Percentiles rank a stretch among this genome's conserved stretches.
These are phyloP conservation scores for Mariannaea sp. DNA, from an alignment of 2,329 filamentous ascomycete genomes.

Conservation along the genomic window DNA sequence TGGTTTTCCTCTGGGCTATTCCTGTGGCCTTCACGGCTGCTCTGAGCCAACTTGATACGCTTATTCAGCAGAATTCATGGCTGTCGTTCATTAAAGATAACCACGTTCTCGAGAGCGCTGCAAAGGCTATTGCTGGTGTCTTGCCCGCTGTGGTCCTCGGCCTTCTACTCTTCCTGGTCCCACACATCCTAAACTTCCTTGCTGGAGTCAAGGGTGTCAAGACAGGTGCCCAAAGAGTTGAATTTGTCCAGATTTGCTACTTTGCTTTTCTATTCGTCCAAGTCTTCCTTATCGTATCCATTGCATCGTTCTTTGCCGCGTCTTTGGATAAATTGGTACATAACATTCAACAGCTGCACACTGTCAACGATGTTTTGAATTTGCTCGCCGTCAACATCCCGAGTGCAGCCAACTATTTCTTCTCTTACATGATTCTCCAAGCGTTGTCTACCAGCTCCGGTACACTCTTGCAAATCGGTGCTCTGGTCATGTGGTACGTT, in stretches of 20 bases:
- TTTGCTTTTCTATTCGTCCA: slow-evolving; percentile 95
- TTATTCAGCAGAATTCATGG: slow-evolving; percentile 71
- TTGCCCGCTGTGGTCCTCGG: slow-evolving; percentile 78
- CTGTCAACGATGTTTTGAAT: slow-evolving; percentile 70
- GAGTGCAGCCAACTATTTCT: slow-evolving; percentile 93
- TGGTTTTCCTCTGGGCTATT: slow-evolving; percentile 88
- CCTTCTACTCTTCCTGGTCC: slow-evolving; percentile 79
- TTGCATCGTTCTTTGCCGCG: slow-evolving; percentile 73
- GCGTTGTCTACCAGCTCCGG: slow-evolving; percentile 89
- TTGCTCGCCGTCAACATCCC: slow-evolving; percentile 81
- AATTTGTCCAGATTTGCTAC: slow-evolving; percentile 90
- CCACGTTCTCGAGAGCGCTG: slow-evolving; percentile 62
- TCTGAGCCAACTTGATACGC: slow-evolving; percentile 74
- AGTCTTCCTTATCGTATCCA: slow-evolving; percentile 89
- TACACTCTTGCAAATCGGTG: slow-evolving; percentile 82
- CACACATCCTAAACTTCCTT: slow-evolving; percentile 75
- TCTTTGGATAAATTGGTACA: slow-evolving; percentile 67
- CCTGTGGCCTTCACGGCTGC: slow-evolving; percentile 88
- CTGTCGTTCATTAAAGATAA: slow-evolving; percentile 70
- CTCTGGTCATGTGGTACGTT: slow-evolving; percentile 80
- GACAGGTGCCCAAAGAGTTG: slow-evolving; percentile 76
- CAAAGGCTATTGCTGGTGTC: slow-evolving; percentile 77
- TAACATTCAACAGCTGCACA: slow-evolving; percentile 48
- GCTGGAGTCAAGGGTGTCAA: slow-evolving; percentile 77
- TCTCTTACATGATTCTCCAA: slow-evolving; percentile 97